phyloP scores from a whole-genome alignment of 108 stramenopile species.

The Seminavis robusta region DNA sequence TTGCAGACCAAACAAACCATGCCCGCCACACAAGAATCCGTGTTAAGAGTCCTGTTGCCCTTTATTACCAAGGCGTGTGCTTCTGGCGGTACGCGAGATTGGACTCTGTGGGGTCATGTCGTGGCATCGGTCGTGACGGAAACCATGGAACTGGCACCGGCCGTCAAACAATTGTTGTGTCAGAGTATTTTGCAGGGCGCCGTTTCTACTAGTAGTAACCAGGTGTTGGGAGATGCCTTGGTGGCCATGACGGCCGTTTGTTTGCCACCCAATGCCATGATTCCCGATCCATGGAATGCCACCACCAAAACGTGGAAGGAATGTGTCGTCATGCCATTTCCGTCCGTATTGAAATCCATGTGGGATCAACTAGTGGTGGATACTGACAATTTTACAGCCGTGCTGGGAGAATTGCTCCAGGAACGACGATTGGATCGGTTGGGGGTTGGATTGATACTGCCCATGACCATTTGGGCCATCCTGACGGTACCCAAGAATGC shows the following conservation, averaged over 20 bases:
- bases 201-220: background rate
- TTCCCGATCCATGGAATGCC: too few species aligned
- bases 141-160: constrained; percentile 20
- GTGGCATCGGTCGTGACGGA: constrained; percentile 40
- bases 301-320: too few species aligned
- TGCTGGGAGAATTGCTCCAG: too few species aligned
- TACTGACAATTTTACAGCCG: too few species aligned
- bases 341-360: too few species aligned
- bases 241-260: background rate
- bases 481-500: too few species aligned
- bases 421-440: too few species aligned
- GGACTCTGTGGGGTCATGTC: constrained; percentile 32
- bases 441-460: too few species aligned
- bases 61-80: constrained; percentile 37
- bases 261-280: constrained; percentile 1
- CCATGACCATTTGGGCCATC: too few species aligned
- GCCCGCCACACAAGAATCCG: constrained; percentile 31
- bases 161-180: constrained; percentile 3
- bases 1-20: constrained; percentile 28
- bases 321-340: too few species aligned
- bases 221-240: background rate
- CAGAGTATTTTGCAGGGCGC: constrained; percentile 22
- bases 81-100: background rate
- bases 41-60: constrained; percentile 35
- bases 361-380: too few species aligned